Evolutionary conservation across 2,329 filamentous ascomycete species (phyloP), one percentile per base, ranked within the genome.

Genomic region (Phaeoacremonium minimum): DNA sequence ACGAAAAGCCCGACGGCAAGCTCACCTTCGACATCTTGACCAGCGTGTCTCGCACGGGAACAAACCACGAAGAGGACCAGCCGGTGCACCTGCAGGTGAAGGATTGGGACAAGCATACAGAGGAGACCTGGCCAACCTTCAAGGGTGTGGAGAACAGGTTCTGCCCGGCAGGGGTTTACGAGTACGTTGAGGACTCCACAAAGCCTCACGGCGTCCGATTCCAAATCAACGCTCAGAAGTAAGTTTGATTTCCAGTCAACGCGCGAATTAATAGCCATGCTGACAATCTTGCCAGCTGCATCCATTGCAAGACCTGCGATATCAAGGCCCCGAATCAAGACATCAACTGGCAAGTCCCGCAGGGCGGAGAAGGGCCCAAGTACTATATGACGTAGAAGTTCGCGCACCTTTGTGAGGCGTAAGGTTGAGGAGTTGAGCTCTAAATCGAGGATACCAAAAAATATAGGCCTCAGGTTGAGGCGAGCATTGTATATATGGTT

Each of bases 251-350:
- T 40, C 15, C 5, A 4, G 17, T 33, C 14, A 26, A 16, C 28
- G 34, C 15, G 31, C 17, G 20, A 8, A 5, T 11, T 5, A 3
- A 13, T 9, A n/a, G 18, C n/a, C 8, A 17, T 28, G 22, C 36
- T 44, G 32, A 46, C 66, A 55, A 58, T 56, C 33, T 2, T 34
- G 15, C 28, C 49, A 95, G 90, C 66, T 98, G 93, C 61, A 95
- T 98, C 47, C 93, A 98, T 66, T 98, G 93, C 75, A 98, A 98
- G 76, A 98, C 93, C 12, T 98, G 93, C 61, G 93, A 98, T 63
- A 98, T 98, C 69, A 98, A 98, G 69, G 91, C 88, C 13, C 93
- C 93, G 7, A 79, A 83, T 44, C 93, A 98, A 68, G 93, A 97
- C 57, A 97, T 98, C 64, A 96, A 95, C 63, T 95, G 88, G 88